Evolutionary conservation across 371 early-diverging fungal species (phyloP).

Genomic region (Mortierella sp.): DNA sequence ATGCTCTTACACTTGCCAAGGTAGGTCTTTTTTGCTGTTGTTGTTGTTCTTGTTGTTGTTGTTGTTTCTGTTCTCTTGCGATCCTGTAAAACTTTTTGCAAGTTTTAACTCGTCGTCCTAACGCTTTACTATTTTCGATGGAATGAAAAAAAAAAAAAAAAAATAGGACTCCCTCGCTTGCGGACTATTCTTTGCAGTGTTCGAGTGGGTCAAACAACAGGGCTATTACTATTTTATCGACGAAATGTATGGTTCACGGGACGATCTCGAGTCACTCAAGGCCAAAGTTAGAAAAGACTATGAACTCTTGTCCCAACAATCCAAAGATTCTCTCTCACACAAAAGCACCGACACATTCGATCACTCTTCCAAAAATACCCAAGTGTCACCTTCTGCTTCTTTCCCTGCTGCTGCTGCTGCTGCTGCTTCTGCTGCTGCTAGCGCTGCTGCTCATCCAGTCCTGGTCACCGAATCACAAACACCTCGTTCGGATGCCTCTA

Average conservation of each 20-base stretch:
- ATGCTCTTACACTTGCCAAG: conserved; percentile 71
- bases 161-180: conserved; percentile 75
- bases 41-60: not conserved
- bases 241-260: conserved; percentile 65
- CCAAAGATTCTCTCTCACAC: not conserved
- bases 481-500: not conserved
- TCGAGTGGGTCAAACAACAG: conserved; percentile 80
- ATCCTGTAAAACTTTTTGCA: not conserved
- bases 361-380: not conserved
- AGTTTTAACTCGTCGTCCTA: not conserved
- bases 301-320: not conserved
- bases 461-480: not conserved
- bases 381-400: not conserved
- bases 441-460: not conserved
- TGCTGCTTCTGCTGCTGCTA: no score
- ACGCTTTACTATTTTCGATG: not conserved
- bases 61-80: not conserved
- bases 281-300: conserved; percentile 44
- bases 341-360: conserved; percentile 20
- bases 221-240: conserved; percentile 70
- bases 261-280: conserved; percentile 53
- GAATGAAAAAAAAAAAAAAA: no score
- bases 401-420: no score
- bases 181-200: conserved; percentile 81
- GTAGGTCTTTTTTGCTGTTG: conserved; percentile 45